These are phyloP conservation scores for Magnusiomyces tetraspermus DNA, from an alignment of 1,139 yeast species.

Conservation along the genomic window DNA sequence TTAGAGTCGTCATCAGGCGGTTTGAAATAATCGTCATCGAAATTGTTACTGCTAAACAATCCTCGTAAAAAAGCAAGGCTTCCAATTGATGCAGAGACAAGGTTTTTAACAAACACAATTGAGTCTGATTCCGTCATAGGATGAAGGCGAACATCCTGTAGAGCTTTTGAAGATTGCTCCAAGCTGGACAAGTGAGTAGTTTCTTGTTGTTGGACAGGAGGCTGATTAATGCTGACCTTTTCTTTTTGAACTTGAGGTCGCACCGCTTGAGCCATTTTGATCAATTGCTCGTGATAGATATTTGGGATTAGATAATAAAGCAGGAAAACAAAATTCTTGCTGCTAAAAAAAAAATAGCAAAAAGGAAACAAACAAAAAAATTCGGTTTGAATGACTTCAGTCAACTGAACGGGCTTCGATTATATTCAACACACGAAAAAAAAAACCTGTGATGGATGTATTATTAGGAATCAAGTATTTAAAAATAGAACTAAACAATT, in stretches of 20 bases:
- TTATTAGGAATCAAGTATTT: no score
- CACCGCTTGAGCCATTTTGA: slow-evolving; percentile 1
- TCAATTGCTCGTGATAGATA: not conserved
- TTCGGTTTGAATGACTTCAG: not conserved
- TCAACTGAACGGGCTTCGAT: not conserved
- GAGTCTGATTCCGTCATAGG: slow-evolving; percentile 13
- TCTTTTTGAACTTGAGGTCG: not conserved
- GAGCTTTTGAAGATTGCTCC: not conserved
- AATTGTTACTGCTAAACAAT: slow-evolving; percentile 10
- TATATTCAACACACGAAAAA: no score
- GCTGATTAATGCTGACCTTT: not conserved
- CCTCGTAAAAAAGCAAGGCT: slow-evolving; percentile 13
- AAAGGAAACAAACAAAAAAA: not conserved
- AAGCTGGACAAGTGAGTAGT: not conserved
- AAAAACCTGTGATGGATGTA: no score
- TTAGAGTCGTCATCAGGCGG: not conserved
- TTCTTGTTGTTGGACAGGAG: not conserved
- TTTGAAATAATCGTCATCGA: slow-evolving; percentile 9
- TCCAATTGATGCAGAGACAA: slow-evolving; percentile 13
- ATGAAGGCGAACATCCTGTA: not conserved
- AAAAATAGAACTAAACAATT: no score
- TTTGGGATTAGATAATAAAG: not conserved
- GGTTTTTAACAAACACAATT: slow-evolving; percentile 9
- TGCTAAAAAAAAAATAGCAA: no score
- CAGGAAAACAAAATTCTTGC: not conserved